These are phyloP conservation scores for Aspergillus quadrilineatus DNA, from an alignment of 2,329 filamentous ascomycete species.

Conservation along the genomic window DNA sequence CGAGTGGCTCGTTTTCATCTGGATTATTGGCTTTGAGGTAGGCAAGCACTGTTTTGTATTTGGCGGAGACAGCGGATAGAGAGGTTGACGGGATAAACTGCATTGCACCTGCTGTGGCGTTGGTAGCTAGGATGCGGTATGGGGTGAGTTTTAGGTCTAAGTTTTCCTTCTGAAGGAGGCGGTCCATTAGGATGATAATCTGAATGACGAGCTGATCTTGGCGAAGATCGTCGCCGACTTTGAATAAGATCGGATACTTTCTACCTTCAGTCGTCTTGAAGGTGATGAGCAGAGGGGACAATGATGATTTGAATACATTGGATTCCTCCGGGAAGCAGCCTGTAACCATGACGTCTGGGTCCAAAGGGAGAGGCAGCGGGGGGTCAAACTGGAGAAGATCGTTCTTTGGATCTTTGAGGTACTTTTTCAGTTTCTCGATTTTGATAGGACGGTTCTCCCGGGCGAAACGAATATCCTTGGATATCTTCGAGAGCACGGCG, in stretches of 20 bases:
- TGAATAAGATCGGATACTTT: conserved; percentile 93
- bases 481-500: conserved; percentile 81
- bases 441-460: conserved; percentile 76
- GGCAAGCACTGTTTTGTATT: conserved; percentile 74
- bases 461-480: conserved; percentile 80
- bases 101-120: conserved; percentile 81
- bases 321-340: conserved; percentile 82
- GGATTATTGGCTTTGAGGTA: conserved; percentile 90
- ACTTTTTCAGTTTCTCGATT: conserved; percentile 78
- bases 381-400: conserved; percentile 81
- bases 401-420: conserved; percentile 84
- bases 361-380: conserved; percentile 81
- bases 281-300: conserved; percentile 85
- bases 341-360: conserved; percentile 75
- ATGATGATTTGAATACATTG: conserved; percentile 90
- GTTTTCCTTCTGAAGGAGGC: conserved; percentile 91
- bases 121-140: conserved; percentile 94
- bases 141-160: conserved; percentile 91
- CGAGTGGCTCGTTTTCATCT: conserved; percentile 74
- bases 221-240: conserved; percentile 91
- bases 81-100: conserved; percentile 89
- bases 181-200: conserved; percentile 97
- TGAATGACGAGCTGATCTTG: conserved; percentile 97
- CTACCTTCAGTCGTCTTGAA: conserved; percentile 77
- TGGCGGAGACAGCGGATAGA: conserved; percentile 77